Percentiles rank a stretch among this genome's conserved stretches.
These are phyloP conservation scores for Dendrobium chrysotoxum DNA, from an alignment of 106 monocot genomes.

Conservation along the genomic window DNA sequence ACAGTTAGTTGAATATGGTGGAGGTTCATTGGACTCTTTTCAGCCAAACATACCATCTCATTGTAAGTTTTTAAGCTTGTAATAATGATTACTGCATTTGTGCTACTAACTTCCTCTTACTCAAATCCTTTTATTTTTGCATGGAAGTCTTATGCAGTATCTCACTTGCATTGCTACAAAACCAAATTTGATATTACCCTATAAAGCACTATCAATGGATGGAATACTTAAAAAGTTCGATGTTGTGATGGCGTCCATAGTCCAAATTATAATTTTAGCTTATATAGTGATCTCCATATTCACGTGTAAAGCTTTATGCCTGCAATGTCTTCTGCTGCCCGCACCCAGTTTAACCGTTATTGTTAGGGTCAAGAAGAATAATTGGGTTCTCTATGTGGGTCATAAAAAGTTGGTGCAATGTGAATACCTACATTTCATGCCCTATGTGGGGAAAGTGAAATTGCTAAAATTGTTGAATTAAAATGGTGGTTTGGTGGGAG, in stretches of 20 bases:
- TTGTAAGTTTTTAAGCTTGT: constrained; percentile 36
- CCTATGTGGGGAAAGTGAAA: not conserved
- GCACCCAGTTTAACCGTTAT: not conserved
- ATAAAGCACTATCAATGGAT: not conserved
- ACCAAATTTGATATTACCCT: not conserved
- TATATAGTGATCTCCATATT: not conserved
- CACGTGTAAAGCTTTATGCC: not conserved
- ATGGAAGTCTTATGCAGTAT: not conserved
- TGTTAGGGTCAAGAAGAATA: not conserved
- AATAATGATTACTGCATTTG: not conserved
- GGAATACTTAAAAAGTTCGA: not conserved
- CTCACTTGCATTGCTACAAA: not conserved
- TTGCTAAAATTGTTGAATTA: not conserved
- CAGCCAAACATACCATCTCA: constrained; percentile 28
- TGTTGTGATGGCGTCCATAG: not conserved
- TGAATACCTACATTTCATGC: not conserved
- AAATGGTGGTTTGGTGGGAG: not conserved
- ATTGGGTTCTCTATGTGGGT: not conserved
- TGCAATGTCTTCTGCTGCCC: too few relatives aligned
- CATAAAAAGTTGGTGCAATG: not conserved
- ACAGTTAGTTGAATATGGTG: constrained; percentile 84
- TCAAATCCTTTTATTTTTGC: not conserved
- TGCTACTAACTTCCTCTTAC: not conserved
- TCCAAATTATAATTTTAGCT: not conserved
- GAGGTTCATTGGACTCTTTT: constrained; percentile 61